Evolutionary conservation across 306 rosid genomes (phyloP).

Genomic region (Senna tora): DNA sequence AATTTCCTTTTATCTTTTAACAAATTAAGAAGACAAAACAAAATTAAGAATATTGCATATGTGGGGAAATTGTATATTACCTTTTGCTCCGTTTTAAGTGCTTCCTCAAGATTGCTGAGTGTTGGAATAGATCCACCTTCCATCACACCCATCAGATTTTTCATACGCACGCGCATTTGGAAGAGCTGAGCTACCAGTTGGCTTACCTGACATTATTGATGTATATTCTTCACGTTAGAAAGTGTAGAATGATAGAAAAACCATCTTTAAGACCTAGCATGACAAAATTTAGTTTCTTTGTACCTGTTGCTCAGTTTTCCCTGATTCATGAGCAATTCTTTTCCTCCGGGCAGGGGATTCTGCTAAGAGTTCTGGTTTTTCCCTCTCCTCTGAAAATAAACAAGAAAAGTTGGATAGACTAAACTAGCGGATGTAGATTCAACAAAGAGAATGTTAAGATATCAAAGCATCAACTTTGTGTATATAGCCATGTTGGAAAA

Average conservation of each 20-base stretch:
- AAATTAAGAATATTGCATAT: slow-evolving; percentile 1
- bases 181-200: slow-evolving; percentile 91
- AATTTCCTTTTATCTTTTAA: not conserved
- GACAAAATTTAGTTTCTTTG: not conserved
- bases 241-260: slow-evolving; percentile 19
- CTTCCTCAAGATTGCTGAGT: slow-evolving; percentile 84
- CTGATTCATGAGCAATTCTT: slow-evolving; percentile 89
- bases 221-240: slow-evolving; percentile 31
- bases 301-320: slow-evolving; percentile 98
- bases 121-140: slow-evolving; percentile 86
- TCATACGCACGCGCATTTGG: slow-evolving; percentile 97
- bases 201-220: slow-evolving; percentile 64
- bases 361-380: slow-evolving; percentile 91
- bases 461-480: slow-evolving; percentile 13
- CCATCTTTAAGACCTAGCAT: slow-evolving; percentile 9
- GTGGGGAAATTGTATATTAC: slow-evolving; percentile 46
- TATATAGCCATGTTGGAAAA: no score
- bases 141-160: slow-evolving; percentile 92
- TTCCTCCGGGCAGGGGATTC: slow-evolving; percentile 88
- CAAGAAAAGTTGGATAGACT: slow-evolving; percentile 31
- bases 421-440: slow-evolving; percentile 16
- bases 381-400: slow-evolving; percentile 85
- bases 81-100: slow-evolving; percentile 88
- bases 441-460: not conserved
- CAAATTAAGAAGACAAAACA: not conserved